Base-by-base conservation (phyloP, 768 basidiomycete species). In the Termitomyces sp. region DNA sequence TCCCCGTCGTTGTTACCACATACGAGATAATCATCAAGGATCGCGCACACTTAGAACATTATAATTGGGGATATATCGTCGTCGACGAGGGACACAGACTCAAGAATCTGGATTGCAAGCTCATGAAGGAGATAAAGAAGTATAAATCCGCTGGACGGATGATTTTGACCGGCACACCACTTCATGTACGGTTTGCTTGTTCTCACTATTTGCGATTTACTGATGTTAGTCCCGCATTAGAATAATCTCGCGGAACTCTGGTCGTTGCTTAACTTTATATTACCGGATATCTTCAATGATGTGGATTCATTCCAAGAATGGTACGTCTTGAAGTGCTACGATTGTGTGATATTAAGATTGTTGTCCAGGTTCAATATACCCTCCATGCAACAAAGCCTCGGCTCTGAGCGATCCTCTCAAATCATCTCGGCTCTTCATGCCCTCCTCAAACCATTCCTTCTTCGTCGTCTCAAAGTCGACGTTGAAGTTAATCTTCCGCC, bases 211-310 rank as follows among this genome's bases (percentile, higher is more conserved):
- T 58, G 37, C 20, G 31, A 3, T 47, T 13, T 24, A 44, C 20
- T 50, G 58, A 48, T 56, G 58, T 36, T 46, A n/a, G n/a, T 24
- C n/a, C 68, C 11, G 15, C 30, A 7, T 30, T 1, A 99, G 92
- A 98, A 99, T 73, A 98, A 98, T 67, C 80, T 99, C 3, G 82
- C 88, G 5, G 97, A 99, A 69, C 77, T 99, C 3, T 98, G 95
- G 96, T 88, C 93, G 2, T 76, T 98, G 18, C 84, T 99, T 34
- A 97, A 97, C 69, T 99, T 98, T 66, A 91, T 98, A 59, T 81
- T 98, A 5, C 97, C 97, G 0, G 89, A 95, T 63, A 87, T 98
- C 55, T 98, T 98, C 69, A 84, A 87, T 59, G 93, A 98, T 65
- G 76, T 96, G 22, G 87, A 92, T 56, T 81, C 88, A 4, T 97